These are phyloP conservation scores for Thielaviopsis populi DNA, from an alignment of 2,329 filamentous ascomycete species.

Conservation along the genomic window DNA sequence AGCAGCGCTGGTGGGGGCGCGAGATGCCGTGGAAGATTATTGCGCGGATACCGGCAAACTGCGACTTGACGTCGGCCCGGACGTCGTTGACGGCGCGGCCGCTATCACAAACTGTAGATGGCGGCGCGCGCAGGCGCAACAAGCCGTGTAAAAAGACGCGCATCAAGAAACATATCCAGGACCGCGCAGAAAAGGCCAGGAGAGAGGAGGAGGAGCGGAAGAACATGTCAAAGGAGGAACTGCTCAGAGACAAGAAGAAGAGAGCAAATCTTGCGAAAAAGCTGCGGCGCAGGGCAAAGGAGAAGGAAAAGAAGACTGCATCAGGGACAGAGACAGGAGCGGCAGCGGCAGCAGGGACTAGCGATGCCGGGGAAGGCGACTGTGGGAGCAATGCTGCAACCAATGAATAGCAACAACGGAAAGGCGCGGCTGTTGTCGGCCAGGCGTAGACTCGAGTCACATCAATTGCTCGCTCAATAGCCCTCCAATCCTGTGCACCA, in stretches of 20 bases:
- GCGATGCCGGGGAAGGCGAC: not conserved
- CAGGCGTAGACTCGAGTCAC: too few species aligned
- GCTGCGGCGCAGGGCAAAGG: slow-evolving; percentile 42
- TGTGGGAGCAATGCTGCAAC: not conserved
- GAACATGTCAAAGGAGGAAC: slow-evolving; percentile 32
- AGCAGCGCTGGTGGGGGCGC: slow-evolving; percentile 37
- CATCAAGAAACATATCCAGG: slow-evolving; percentile 34
- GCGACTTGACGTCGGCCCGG: slow-evolving; percentile 19
- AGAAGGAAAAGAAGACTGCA: slow-evolving; percentile 34
- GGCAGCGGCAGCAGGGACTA: slow-evolving; percentile 19
- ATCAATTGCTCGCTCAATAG: too few species aligned
- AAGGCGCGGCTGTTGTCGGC: too few species aligned
- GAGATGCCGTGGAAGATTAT: slow-evolving; percentile 46
- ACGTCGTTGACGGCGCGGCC: not conserved
- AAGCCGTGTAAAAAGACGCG: slow-evolving; percentile 43
- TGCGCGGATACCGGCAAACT: slow-evolving; percentile 27
- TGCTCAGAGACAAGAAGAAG: slow-evolving; percentile 43
- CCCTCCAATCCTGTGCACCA: not conserved
- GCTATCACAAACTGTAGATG: not conserved
- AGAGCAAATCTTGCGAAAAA: slow-evolving; percentile 45
- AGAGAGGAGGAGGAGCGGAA: slow-evolving; percentile 26
- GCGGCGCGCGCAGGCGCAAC: slow-evolving; percentile 16
- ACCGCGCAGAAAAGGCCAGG: slow-evolving; percentile 29
- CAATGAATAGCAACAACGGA: not conserved
- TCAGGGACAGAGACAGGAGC: slow-evolving; percentile 38